Evolutionary conservation across 2,329 filamentous ascomycete species (phyloP).

Genomic region (Aspergillus fischeri): DNA sequence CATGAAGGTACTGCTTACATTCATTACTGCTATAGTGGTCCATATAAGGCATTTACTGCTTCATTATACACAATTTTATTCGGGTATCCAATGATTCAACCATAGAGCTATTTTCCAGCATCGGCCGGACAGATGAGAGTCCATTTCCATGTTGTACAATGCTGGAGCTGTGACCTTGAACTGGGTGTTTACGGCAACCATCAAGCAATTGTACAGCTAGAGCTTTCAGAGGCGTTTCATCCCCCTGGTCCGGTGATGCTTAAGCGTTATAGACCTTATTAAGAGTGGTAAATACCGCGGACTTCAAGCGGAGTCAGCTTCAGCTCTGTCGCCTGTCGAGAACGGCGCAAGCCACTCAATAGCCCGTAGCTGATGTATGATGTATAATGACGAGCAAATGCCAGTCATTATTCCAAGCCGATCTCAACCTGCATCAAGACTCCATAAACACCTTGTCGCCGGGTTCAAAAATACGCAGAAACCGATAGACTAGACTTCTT

Average conservation of each 20-base stretch:
- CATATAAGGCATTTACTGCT: not conserved
- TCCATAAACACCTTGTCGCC: not conserved
- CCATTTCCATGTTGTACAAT: not conserved
- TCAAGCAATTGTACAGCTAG: not conserved
- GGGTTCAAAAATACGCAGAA: not conserved
- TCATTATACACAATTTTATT: not conserved
- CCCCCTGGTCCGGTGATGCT: not conserved
- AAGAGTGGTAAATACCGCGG: not conserved
- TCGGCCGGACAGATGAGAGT: not conserved
- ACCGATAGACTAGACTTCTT: constrained; percentile 1
- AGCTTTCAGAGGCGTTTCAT: not conserved
- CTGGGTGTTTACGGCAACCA: not conserved
- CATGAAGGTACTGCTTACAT: not conserved
- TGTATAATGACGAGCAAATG: not conserved
- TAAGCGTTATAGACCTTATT: not conserved
- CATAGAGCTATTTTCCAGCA: not conserved
- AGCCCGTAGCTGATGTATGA: not conserved
- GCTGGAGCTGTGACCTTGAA: not conserved
- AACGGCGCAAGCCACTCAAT: not conserved
- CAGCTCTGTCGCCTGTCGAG: not conserved
- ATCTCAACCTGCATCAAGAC: not conserved
- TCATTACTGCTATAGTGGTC: not conserved
- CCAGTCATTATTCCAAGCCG: not conserved
- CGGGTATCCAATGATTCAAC: not conserved
- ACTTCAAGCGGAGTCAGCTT: not conserved